Conservation (phyloP, 129 eudicot species). For the Arctium lappa region DNA sequence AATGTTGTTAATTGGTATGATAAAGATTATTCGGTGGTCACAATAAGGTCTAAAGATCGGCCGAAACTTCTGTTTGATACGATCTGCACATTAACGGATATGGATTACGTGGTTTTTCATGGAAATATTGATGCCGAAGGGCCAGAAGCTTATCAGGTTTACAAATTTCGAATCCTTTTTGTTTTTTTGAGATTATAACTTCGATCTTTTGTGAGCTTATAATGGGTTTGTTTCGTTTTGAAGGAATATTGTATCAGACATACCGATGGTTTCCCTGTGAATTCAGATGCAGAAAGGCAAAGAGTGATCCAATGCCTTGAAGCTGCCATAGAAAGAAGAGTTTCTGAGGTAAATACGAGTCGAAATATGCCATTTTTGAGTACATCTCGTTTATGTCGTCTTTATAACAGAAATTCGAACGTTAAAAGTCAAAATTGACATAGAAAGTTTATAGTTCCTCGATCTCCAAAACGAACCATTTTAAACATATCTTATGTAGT, state of each 20-base stretch:
- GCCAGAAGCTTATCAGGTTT: conserved; percentile 85
- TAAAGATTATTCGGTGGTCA: conserved; percentile 86
- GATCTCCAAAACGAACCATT: not conserved
- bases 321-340: conserved; percentile 96
- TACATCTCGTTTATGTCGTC: not conserved
- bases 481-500: not conserved
- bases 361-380: conserved; percentile 2
- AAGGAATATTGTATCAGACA: conserved; percentile 92
- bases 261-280: conserved; percentile 86
- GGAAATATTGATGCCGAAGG: conserved; percentile 94
- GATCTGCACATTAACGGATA: conserved; percentile 88
- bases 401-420: not conserved
- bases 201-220: not conserved
- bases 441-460: too few species aligned
- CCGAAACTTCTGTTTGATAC: conserved; percentile 91
- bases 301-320: conserved; percentile 95
- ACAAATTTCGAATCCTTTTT: not conserved
- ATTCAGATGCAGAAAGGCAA: conserved; percentile 94
- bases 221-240: conserved; percentile 6
- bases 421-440: not conserved
- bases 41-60: conserved; percentile 87
- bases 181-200: not conserved
- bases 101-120: conserved; percentile 96
- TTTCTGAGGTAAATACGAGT: conserved; percentile 66
- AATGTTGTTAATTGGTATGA: conserved; percentile 89